Conservation (phyloP, 768 basidiomycete species). For the Tylopilus balloui region DNA sequence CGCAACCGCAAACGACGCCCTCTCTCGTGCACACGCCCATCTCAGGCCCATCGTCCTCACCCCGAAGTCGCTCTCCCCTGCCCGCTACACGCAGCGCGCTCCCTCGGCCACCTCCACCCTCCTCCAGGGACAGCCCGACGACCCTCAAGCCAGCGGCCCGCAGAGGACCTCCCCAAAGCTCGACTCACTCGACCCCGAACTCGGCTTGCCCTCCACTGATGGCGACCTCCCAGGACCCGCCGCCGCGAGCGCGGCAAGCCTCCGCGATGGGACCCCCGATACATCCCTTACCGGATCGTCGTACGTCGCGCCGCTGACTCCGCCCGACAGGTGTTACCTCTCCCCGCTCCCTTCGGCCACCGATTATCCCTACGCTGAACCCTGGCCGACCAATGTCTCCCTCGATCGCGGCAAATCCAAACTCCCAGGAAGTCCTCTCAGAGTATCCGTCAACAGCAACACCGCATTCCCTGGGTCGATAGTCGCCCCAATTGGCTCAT, state of each 20-base stretch:
- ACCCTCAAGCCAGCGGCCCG: not conserved
- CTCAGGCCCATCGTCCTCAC: slow-evolving; percentile 24
- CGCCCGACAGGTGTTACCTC: slow-evolving; percentile 23
- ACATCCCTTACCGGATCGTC: slow-evolving; percentile 1
- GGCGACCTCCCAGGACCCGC: not conserved
- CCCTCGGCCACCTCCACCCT: slow-evolving; percentile 17
- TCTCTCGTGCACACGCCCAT: slow-evolving; percentile 11
- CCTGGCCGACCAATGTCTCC: slow-evolving; percentile 14
- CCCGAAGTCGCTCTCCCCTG: slow-evolving; percentile 3
- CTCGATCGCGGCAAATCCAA: slow-evolving; percentile 11
- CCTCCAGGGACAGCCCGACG: not conserved
- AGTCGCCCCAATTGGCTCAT: slow-evolving; percentile 6
- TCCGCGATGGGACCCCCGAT: slow-evolving; percentile 9
- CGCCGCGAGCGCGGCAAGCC: not conserved
- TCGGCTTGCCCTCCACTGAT: slow-evolving; percentile 8
- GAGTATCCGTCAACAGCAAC: slow-evolving; percentile 7
- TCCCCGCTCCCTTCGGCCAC: slow-evolving; percentile 9
- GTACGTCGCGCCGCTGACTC: slow-evolving; percentile 19
- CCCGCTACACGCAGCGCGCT: not conserved
- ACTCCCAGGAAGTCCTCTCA: slow-evolving; percentile 22
- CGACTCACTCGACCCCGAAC: slow-evolving; percentile 13
- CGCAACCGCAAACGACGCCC: slow-evolving; percentile 6
- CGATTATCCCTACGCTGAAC: slow-evolving; percentile 22
- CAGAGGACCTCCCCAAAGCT: slow-evolving; percentile 20
- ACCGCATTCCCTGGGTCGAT: slow-evolving; percentile 1